Conservation (phyloP, 148 eudicot species). For the Oxyria digyna region DNA sequence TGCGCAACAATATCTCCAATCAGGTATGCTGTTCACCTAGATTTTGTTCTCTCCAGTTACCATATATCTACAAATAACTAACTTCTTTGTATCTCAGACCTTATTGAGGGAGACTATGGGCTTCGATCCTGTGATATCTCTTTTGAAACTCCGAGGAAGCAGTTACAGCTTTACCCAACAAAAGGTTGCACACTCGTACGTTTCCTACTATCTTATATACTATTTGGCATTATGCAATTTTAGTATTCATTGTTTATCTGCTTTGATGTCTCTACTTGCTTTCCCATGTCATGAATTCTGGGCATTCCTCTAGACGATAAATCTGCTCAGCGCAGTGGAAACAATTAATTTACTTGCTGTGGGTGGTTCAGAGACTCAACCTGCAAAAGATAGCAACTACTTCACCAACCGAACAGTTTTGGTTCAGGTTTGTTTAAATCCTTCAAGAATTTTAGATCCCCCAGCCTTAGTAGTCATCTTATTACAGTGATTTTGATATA, state of each 20-base stretch:
- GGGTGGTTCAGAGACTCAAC: slow-evolving; percentile 49
- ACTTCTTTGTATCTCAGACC: slow-evolving; percentile 34
- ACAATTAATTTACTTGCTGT: slow-evolving; percentile 63
- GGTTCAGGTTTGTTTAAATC: slow-evolving; percentile 67
- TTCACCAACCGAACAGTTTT: slow-evolving; percentile 74
- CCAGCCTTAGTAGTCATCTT: neutral
- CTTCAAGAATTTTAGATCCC: neutral
- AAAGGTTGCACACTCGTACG: slow-evolving; percentile 51
- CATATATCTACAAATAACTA: slow-evolving; percentile 4
- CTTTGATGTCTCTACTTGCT: slow-evolving; percentile 21
- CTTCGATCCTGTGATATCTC: slow-evolving; percentile 70
- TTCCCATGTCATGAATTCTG: slow-evolving; percentile 16
- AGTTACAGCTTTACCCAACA: slow-evolving; percentile 81
- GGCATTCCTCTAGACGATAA: slow-evolving; percentile 81
- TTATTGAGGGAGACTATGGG: slow-evolving; percentile 91
- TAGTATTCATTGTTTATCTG: neutral
- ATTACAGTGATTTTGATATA: neutral
- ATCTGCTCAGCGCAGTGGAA: slow-evolving; percentile 86
- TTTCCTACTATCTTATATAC: neutral
- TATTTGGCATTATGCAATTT: slow-evolving; percentile 1
- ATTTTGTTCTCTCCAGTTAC: neutral
- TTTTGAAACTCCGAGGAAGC: slow-evolving; percentile 74
- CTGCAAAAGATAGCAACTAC: slow-evolving; percentile 50
- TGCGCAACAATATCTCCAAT: slow-evolving; percentile 68
- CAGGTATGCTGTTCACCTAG: slow-evolving; percentile 34